Percentiles rank a stretch among this genome's conserved stretches.
phyloP scores from a whole-genome alignment of 768 basidiomycete genomes.

The Peribolospora baueri region DNA sequence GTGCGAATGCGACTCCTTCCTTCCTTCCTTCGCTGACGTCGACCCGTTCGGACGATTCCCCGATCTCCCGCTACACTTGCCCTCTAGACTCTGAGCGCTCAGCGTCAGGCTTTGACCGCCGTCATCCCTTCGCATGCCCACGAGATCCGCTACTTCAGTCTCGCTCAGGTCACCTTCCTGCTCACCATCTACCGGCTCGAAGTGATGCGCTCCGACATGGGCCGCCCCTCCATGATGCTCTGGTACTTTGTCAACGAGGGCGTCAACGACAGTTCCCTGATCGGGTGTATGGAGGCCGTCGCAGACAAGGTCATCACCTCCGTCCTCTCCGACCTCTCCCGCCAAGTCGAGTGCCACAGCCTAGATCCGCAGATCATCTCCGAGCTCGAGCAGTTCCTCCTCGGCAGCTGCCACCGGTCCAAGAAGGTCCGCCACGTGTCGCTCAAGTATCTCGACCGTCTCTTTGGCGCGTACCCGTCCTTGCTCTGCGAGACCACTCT shows the following conservation, averaged over 20 bases:
- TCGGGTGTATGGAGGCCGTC: conserved; percentile 51
- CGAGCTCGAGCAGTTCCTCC: conserved; percentile 51
- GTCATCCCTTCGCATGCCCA: conserved; percentile 39
- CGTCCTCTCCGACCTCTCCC: conserved; percentile 44
- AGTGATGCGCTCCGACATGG: conserved; percentile 52
- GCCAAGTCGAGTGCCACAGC: conserved; percentile 52
- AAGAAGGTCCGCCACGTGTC: conserved; percentile 60
- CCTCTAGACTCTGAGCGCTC: not conserved
- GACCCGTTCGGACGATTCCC: conserved; percentile 38
- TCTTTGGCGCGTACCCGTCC: conserved; percentile 79
- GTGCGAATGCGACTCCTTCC: not conserved
- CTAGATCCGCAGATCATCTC: conserved; percentile 40
- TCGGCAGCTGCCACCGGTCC: conserved; percentile 58
- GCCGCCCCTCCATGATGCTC: conserved; percentile 55
- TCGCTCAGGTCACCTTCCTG: conserved; percentile 66
- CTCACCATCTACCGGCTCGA: conserved; percentile 72
- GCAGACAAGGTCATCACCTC: conserved; percentile 70
- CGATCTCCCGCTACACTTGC: not conserved
- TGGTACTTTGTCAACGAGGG: conserved; percentile 71
- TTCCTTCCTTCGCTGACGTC: not conserved
- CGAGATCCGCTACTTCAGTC: conserved; percentile 48
- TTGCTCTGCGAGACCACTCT: conserved; percentile 74
- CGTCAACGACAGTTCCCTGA: conserved; percentile 48
- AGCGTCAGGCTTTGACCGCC: conserved; percentile 26
- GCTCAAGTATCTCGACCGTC: conserved; percentile 51